Base-by-base conservation (phyloP, 1,284 basidiomycete species). In the Trametes sp. region DNA sequence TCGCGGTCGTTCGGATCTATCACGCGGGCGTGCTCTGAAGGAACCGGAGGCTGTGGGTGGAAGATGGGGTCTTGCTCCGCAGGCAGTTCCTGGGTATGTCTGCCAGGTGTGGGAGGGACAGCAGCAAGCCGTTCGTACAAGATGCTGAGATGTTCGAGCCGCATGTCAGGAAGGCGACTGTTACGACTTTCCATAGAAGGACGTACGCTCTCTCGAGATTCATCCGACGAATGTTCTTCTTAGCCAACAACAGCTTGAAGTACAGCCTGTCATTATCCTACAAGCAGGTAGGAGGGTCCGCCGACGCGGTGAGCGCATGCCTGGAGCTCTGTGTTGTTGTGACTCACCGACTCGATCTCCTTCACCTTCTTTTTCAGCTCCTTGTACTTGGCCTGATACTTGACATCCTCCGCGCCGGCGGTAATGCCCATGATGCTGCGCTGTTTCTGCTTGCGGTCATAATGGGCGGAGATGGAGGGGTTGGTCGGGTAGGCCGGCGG, bases 181-280 rank as follows among this genome's bases (percentile, higher is more conserved):
- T 58, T 68, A 64, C 63, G 28, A 65, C 48, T 72, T 67, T 73
- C 68, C 60, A 56, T 64, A 52, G 50, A 16, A 45, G 62, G 59
- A 87, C 93, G 81, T 72, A 95, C 94, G 94, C 92, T 80, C 94
- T 82, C 76, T 96, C 94, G 62, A 96, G 82, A 74, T 93, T 90
- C 85, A 96, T 89, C 46, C 94, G 84, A 74, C 95, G 93, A 58
- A 96, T 94, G 72, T 88, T 92, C 70, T 90, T 88, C 77, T 93
- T 95, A 50, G 93, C 87, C 70, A 90, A 83, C 23, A 94, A 80
- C 45, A 95, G 87, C 77, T 92, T 92, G 80, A 90, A 86, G 70
- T 92, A 86, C 60, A 95, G 83, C 78, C 89, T 93, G 82, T 95
- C 94, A 77, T 95, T 95, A 76, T 95, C 93, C 90, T 95, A 38